phyloP scores from a whole-genome alignment of 148 eudicot species.

The Vaccinium corymbosum region DNA sequence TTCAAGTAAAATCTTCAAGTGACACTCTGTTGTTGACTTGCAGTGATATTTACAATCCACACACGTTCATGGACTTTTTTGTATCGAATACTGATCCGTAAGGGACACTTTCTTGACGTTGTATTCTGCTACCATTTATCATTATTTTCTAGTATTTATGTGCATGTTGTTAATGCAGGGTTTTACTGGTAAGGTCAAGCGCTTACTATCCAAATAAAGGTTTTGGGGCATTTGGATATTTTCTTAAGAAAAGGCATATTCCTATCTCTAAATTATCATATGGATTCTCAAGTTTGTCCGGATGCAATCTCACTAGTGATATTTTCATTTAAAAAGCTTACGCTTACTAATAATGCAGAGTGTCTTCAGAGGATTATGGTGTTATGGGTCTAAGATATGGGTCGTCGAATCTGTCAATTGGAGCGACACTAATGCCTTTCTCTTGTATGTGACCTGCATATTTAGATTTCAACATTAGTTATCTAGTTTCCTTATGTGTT shows the following conservation, averaged over 20 bases:
- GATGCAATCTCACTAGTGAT: not conserved
- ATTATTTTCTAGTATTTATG: slow-evolving; percentile 1
- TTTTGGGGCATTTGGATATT: slow-evolving; percentile 81
- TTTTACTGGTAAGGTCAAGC: slow-evolving; percentile 72
- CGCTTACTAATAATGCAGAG: slow-evolving; percentile 38
- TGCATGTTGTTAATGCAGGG: slow-evolving; percentile 38
- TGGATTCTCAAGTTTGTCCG: slow-evolving; percentile 10
- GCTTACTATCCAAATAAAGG: slow-evolving; percentile 78
- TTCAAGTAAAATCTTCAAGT: not conserved
- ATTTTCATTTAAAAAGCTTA: slow-evolving; percentile 10
- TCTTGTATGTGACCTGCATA: slow-evolving; percentile 4
- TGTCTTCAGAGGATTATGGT: slow-evolving; percentile 66
- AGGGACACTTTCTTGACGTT: slow-evolving; percentile 22
- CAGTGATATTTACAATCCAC: slow-evolving; percentile 89
- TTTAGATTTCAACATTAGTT: not conserved
- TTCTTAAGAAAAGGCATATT: slow-evolving; percentile 52
- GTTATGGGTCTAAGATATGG: slow-evolving; percentile 93
- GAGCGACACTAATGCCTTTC: slow-evolving; percentile 20
- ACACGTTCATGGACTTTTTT: slow-evolving; percentile 75
- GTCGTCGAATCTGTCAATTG: slow-evolving; percentile 68
- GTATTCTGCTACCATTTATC: slow-evolving; percentile 1
- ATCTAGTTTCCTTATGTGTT: not conserved
- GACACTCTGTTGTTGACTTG: slow-evolving; percentile 13
- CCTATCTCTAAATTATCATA: not conserved
- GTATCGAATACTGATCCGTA: slow-evolving; percentile 89